A percentile compares a stretch with the other conserved stretches of the same genome.
These are phyloP conservation scores for Plasmodium gallinaceum DNA, from an alignment of 169 alveolate species.

Conservation along the genomic window DNA sequence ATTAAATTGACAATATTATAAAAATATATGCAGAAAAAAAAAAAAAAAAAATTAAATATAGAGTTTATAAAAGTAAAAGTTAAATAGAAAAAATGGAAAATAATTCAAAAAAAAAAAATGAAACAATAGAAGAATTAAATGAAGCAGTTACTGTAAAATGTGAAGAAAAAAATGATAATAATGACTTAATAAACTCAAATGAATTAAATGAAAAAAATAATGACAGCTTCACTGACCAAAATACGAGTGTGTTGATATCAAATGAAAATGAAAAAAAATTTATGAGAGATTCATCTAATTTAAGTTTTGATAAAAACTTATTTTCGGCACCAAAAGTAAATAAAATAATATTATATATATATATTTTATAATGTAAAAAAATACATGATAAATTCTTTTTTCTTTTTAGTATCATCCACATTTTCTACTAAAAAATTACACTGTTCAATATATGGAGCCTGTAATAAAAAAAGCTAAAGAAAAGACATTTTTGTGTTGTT, in stretches of 20 bases:
- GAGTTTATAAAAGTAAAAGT: conserved; percentile 1
- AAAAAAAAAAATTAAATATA: conserved; percentile 5
- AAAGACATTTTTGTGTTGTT: conserved; percentile 32
- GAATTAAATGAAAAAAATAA: conserved; percentile 31
- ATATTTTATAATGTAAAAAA: not conserved
- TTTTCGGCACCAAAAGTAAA: conserved; percentile 62
- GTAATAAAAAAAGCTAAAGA: conserved; percentile 52
- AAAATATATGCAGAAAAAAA: not conserved
- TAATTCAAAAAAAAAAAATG: conserved; percentile 19
- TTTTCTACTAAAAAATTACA: conserved; percentile 40
- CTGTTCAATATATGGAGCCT: conserved; percentile 59
- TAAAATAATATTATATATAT: not conserved
- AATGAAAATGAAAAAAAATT: conserved; percentile 15
- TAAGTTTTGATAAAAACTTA: conserved; percentile 28
- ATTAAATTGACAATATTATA: no score
- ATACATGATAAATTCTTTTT: not conserved
- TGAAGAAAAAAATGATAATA: conserved; percentile 15
- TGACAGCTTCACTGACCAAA: not conserved
- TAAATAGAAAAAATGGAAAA: conserved; percentile 38
- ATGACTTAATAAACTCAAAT: conserved; percentile 1
- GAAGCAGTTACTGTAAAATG: conserved; percentile 4
- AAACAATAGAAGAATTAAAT: conserved; percentile 15
- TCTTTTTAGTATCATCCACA: conserved; percentile 41
- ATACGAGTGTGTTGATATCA: not conserved
- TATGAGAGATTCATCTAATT: conserved; percentile 10